phyloP scores from a whole-genome alignment of 2,329 filamentous ascomycete genomes.

The Aspergillus unguis region DNA sequence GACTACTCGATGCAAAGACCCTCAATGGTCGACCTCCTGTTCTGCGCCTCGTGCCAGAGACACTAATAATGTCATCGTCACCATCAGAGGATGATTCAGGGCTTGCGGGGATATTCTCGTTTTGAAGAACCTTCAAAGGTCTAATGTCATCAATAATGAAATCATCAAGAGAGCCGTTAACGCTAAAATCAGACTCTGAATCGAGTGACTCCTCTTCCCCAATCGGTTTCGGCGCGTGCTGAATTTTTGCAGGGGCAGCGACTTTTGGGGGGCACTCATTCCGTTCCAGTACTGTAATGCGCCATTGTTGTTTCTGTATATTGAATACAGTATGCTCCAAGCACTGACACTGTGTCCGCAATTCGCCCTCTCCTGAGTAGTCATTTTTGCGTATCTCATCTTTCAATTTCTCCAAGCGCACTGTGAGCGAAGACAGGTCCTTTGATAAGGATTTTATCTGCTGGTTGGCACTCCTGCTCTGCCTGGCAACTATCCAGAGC shows the following conservation, averaged over 20 bases:
- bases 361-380: slow-evolving; percentile 53
- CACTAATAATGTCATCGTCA: slow-evolving; percentile 24
- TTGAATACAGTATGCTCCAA: slow-evolving; percentile 66
- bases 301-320: slow-evolving; percentile 47
- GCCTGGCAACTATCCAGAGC: slow-evolving; percentile 60
- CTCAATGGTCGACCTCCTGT: slow-evolving; percentile 6
- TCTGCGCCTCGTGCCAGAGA: slow-evolving; percentile 19
- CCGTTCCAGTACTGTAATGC: slow-evolving; percentile 40
- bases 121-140: neutral
- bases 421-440: slow-evolving; percentile 44
- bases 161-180: slow-evolving; percentile 21
- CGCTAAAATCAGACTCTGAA: slow-evolving; percentile 25
- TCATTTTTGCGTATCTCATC: slow-evolving; percentile 51
- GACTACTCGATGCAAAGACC: slow-evolving; percentile 13
- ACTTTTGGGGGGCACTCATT: slow-evolving; percentile 30
- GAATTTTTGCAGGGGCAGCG: slow-evolving; percentile 14
- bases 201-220: slow-evolving; percentile 34
- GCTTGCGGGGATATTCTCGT: neutral
- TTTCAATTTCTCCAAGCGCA: slow-evolving; percentile 56
- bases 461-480: slow-evolving; percentile 35
- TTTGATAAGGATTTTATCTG: slow-evolving; percentile 47
- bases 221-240: slow-evolving; percentile 5
- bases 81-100: slow-evolving; percentile 17
- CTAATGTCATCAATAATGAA: slow-evolving; percentile 32
- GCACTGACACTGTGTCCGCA: slow-evolving; percentile 55